Base-by-base conservation (phyloP, 2,329 filamentous ascomycete genomes). In the Pseudogymnoascus verrucosus region DNA sequence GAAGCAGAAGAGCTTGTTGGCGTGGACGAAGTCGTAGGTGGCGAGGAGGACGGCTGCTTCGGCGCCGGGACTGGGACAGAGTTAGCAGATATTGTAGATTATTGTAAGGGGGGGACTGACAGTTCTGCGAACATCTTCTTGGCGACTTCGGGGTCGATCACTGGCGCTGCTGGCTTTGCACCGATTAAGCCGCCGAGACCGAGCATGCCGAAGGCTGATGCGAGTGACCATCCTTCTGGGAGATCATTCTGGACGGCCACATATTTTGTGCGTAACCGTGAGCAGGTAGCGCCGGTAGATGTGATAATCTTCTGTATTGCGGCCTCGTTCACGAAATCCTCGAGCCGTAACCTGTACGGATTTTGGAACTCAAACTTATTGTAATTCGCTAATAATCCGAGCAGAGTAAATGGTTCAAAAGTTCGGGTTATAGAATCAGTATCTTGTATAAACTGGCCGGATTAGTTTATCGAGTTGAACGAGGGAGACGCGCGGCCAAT, bases 291-390 rank as follows among this genome's bases (percentile, higher is more conserved):
- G 2, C 92, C 91, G 21, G 96, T 84, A 64, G 89, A 89, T 60
- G 80, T 80, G 51, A 96, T 86, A 67, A 96, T 90, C 71, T 90
- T 91, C 65, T 88, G 84, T 70, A 98, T 97, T 1, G 89, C 89
- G 0, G 82, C 79, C 72, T 98, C 93, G 72, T 99, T 96, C 71
- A 97, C 91, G 75, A 98, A 98, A 74, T 98, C 93, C 70, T 93
- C 92, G 14, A 99, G 82, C 28, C 93, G 89, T 67, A 96, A 79
- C 70, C 95, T 89, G 71, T 99, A 99, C 0, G 93, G 93, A 70
- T 99, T 99, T 74, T 96, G 93, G 64, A 96, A 93, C 76, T 99
- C 95, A 72, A 99, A 99, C 75, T 98, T 99, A 82, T 99, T 98
- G 82, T 98, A 98, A 77, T 98, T 99, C 68, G 91, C 90, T 62